These are phyloP conservation scores for Lyophyllum shimeji DNA, from an alignment of 768 basidiomycete species.

Conservation along the genomic window DNA sequence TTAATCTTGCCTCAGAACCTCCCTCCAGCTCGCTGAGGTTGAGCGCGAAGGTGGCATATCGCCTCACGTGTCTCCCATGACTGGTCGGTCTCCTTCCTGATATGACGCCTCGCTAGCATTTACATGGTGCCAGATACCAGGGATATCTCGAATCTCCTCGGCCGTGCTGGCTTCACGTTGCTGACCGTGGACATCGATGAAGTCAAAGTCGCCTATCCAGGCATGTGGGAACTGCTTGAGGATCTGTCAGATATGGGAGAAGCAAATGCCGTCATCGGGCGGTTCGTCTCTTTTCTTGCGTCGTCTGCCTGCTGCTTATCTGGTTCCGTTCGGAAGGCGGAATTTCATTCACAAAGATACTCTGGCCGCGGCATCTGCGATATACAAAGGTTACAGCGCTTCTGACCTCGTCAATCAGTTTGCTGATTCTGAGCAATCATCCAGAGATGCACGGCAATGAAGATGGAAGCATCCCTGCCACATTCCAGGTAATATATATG, in stretches of 20 bases:
- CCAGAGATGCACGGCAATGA: constrained; percentile 82
- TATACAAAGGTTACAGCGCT: constrained; percentile 74
- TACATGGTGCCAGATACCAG: constrained; percentile 66
- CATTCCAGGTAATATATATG: constrained; percentile 95
- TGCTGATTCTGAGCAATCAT: constrained; percentile 1
- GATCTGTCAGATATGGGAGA: constrained; percentile 98
- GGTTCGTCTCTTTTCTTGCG: constrained; percentile 41
- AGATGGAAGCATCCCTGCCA: constrained; percentile 87
- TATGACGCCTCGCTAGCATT: neutral
- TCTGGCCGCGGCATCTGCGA: constrained; percentile 85
- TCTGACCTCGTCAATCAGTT: neutral
- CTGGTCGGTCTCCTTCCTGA: constrained; percentile 50
- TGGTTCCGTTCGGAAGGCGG: constrained; percentile 41
- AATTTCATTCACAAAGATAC: constrained; percentile 80
- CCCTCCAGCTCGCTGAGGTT: constrained; percentile 89
- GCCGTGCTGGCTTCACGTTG: constrained; percentile 89
- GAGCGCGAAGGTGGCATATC: constrained; percentile 96
- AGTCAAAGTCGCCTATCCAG: constrained; percentile 85
- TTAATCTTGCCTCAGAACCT: constrained; percentile 53
- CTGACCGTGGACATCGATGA: constrained; percentile 97
- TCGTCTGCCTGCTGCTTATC: neutral
- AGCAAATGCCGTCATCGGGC: constrained; percentile 84
- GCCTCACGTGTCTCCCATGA: constrained; percentile 97
- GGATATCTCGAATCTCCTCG: constrained; percentile 90
- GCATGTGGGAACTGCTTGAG: constrained; percentile 93